Conservation (phyloP, 192 early-diverging fungal genomes). For the Umbelopsis sp. region DNA sequence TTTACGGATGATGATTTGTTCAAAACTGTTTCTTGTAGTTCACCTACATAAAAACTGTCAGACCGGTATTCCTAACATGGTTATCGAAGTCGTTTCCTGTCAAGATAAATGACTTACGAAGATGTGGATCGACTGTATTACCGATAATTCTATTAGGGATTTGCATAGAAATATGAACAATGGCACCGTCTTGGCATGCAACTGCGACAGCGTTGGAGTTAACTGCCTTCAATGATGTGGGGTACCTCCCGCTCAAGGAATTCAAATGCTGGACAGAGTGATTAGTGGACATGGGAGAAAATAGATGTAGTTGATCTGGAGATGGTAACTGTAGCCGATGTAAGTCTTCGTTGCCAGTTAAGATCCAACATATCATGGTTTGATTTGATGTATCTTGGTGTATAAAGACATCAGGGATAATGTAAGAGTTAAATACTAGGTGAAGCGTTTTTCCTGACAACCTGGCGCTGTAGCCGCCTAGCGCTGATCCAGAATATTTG, state of each 20-base stretch:
- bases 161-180: neutral
- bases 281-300: neutral
- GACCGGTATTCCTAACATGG: too few relatives aligned
- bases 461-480: neutral
- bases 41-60: neutral
- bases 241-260: neutral
- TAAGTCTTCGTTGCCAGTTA: constrained; percentile 4
- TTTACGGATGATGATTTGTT: neutral
- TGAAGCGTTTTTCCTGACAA: neutral
- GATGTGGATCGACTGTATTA: neutral
- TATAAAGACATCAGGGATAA: constrained; percentile 4
- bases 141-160: neutral
- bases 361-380: neutral
- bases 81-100: too few relatives aligned
- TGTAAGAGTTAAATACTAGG: neutral
- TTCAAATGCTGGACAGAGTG: neutral
- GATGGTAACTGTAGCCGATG: neutral
- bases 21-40: neutral
- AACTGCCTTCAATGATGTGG: neutral
- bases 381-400: neutral
- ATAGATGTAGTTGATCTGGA: neutral
- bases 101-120: neutral
- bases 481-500: neutral
- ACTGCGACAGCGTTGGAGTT: neutral
- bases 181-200: neutral